Evolutionary conservation across 2,329 filamentous ascomycete genomes (phyloP).

Genomic region (Cercospora brassicicola): DNA sequence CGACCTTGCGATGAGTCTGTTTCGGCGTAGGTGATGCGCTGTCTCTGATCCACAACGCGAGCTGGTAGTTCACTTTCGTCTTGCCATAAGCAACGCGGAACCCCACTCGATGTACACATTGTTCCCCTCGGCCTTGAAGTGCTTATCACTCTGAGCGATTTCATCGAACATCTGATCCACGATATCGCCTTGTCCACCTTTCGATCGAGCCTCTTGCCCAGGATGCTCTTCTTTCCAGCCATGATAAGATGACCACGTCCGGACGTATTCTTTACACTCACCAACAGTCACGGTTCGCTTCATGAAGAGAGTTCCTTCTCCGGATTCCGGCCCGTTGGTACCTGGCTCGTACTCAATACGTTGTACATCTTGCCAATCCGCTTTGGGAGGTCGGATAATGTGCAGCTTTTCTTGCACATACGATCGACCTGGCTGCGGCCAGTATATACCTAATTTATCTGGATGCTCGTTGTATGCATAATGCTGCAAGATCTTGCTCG

Average conservation of each 20-base stretch:
- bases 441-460: conserved; percentile 57
- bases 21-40: too few relatives aligned
- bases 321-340: conserved; percentile 43
- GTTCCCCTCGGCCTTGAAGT: conserved; percentile 53
- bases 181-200: conserved; percentile 61
- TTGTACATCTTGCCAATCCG: conserved; percentile 55
- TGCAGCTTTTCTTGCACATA: conserved; percentile 56
- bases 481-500: conserved; percentile 55
- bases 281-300: conserved; percentile 56
- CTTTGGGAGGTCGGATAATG: conserved; percentile 54
- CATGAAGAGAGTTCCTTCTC: conserved; percentile 53
- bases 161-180: conserved; percentile 63
- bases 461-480: conserved; percentile 56
- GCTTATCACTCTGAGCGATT: conserved; percentile 54
- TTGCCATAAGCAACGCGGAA: conserved; percentile 59
- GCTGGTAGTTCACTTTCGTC: conserved; percentile 37
- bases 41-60: not conserved
- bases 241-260: conserved; percentile 62
- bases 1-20: not conserved
- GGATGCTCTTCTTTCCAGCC: conserved; percentile 61
- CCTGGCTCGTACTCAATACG: conserved; percentile 61
- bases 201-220: conserved; percentile 49
- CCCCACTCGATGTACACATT: conserved; percentile 63
- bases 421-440: conserved; percentile 61
- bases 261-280: conserved; percentile 60